Base-by-base conservation (phyloP, 768 basidiomycete species). In the Boletus speciosus region DNA sequence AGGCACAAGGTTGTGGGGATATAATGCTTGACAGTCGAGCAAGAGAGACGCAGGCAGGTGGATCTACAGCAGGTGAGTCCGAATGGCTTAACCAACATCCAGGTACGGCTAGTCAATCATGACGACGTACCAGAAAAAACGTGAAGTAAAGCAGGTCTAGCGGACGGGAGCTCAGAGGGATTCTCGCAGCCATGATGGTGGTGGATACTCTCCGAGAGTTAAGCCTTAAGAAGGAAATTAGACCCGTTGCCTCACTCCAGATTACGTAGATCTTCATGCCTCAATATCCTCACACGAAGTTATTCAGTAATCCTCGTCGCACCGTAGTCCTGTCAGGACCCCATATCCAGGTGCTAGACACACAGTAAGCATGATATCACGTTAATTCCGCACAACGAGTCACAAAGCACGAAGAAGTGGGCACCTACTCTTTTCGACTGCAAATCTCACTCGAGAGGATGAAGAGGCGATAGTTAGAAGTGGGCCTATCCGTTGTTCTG, bases 1-100 rank as follows among this genome's bases (percentile, higher is more conserved):
- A 0, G 89, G 86, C 12, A 86, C 69, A 7, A 82, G 58, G 16
- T 68, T 60, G 3, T 75, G 53, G 6, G 86, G 84, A 59, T 83
- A 85, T 36, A 93, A 52, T 8, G 80, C 71, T 68, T 93, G 90
- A 12, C 85, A 67, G 69, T 93, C 92, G 41, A 93, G 69, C 27
- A 85, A 63, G 8, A 93, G 61, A 5, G 90, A 83, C 4, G 85
- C 81, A 0, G 84, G 80, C 34, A 91, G 73, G 63, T 93, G 90
- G 1, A 84, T 72, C 82, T 83, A 57, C 45, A 41, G 16, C 27
- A 23, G 19, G 43, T 5, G 34, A 4, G 16, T 27, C 19, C 10
- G 12, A 44, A 36, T 5, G 6, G 12, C 8, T 42, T 11, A 15
- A 47, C 12, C 16, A 55, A 38, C 27, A 15, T 41, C 34, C 46